Percentiles rank a stretch among this genome's conserved stretches.
phyloP scores from a whole-genome alignment of 1,139 yeast genomes.

The Trichomonascaceae sp. region DNA sequence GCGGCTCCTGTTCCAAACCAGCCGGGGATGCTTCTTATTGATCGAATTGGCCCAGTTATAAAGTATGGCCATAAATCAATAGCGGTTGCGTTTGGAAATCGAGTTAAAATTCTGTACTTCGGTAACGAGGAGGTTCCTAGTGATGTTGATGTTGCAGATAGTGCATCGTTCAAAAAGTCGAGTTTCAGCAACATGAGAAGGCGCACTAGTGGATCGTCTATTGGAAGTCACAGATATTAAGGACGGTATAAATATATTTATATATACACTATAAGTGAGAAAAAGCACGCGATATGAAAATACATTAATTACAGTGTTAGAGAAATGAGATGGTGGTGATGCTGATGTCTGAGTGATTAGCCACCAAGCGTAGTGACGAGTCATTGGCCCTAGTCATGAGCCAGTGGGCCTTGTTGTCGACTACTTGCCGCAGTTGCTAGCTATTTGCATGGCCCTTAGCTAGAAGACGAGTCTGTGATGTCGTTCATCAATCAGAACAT shows the following conservation, averaged over 20 bases:
- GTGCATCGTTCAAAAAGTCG: neutral
- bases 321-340: too few species aligned
- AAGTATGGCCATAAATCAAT: slow-evolving; percentile 76
- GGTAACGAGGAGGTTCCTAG: slow-evolving; percentile 46
- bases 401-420: too few species aligned
- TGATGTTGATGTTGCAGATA: slow-evolving; percentile 3
- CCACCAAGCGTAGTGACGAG: too few species aligned
- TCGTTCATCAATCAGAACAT: too few species aligned
- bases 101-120: slow-evolving; percentile 62
- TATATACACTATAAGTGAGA: neutral
- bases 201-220: neutral
- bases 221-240: neutral
- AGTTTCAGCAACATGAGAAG: neutral
- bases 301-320: neutral
- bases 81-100: slow-evolving; percentile 65
- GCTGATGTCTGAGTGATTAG: too few species aligned
- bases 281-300: neutral
- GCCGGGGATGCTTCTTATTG: slow-evolving; percentile 36
- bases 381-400: too few species aligned
- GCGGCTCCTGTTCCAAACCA: slow-evolving; percentile 30
- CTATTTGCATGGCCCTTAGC: too few species aligned
- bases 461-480: too few species aligned
- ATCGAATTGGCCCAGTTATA: slow-evolving; percentile 47
- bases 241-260: neutral
- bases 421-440: too few species aligned